phyloP scores from a whole-genome alignment of 2,329 filamentous ascomycete species.

The Cercospora sp. region DNA sequence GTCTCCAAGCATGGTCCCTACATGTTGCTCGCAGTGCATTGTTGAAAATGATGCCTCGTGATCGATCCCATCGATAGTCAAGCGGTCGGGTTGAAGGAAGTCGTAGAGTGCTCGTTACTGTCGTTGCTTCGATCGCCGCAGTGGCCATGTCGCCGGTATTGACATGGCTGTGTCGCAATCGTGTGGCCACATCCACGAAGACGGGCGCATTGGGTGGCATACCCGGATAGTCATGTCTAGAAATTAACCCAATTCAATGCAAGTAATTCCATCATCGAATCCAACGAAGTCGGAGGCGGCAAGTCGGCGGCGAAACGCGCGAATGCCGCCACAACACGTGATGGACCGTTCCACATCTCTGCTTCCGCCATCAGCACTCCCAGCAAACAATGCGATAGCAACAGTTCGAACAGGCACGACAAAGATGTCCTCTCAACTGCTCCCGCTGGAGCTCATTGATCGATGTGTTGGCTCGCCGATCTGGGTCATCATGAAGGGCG shows the following conservation, averaged over 20 bases:
- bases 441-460: slow-evolving; percentile 79
- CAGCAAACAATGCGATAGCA: slow-evolving; percentile 6
- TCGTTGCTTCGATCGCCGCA: not conserved
- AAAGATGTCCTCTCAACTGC: slow-evolving; percentile 37
- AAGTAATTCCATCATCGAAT: not conserved
- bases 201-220: slow-evolving; percentile 22
- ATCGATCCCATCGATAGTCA: slow-evolving; percentile 34
- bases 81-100: slow-evolving; percentile 32
- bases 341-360: not conserved
- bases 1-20: slow-evolving; percentile 1
- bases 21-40: slow-evolving; percentile 13
- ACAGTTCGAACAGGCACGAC: not conserved
- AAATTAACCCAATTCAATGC: not conserved
- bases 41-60: slow-evolving; percentile 32
- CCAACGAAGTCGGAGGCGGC: not conserved
- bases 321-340: not conserved
- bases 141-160: slow-evolving; percentile 13
- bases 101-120: slow-evolving; percentile 12
- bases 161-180: slow-evolving; percentile 17
- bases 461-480: slow-evolving; percentile 97
- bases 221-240: slow-evolving; percentile 16
- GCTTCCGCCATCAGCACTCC: not conserved
- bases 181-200: slow-evolving; percentile 20
- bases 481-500: slow-evolving; percentile 99
- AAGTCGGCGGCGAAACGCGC: slow-evolving; percentile 1